A percentile compares a stretch with the other conserved stretches of the same genome.
phyloP scores from a whole-genome alignment of 1,284 basidiomycete genomes.

The Rhodotorula sp. region DNA sequence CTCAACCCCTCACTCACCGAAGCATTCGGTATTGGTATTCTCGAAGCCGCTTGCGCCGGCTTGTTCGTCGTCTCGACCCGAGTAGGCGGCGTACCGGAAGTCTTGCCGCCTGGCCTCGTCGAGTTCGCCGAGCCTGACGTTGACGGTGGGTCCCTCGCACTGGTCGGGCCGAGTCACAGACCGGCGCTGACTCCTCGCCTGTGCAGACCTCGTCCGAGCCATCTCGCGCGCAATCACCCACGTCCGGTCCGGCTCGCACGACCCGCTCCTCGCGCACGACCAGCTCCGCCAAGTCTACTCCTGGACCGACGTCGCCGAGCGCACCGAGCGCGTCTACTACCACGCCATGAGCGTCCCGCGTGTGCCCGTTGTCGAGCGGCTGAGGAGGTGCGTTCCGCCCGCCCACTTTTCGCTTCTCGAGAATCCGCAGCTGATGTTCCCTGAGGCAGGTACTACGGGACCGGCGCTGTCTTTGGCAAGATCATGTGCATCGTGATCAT shows the following conservation, averaged over 20 bases:
- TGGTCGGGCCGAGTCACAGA: neutral
- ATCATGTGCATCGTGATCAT: conserved; percentile 54
- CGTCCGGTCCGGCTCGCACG: conserved; percentile 67
- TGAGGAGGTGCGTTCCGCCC: conserved; percentile 64
- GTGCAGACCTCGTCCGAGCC: conserved; percentile 76
- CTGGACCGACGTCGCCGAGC: conserved; percentile 75
- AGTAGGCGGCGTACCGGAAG: conserved; percentile 94
- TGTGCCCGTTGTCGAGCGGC: conserved; percentile 66
- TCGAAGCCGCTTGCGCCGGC: conserved; percentile 93
- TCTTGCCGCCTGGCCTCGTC: conserved; percentile 89
- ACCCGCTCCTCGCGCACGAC: conserved; percentile 73
- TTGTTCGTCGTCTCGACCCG: conserved; percentile 90
- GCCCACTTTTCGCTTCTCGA: neutral
- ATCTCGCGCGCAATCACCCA: conserved; percentile 75
- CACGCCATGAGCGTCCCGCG: conserved; percentile 62
- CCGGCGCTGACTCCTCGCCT: conserved; percentile 60
- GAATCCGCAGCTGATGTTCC: neutral
- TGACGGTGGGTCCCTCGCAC: conserved; percentile 55
- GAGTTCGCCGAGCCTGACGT: conserved; percentile 90
- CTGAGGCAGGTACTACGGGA: conserved; percentile 47
- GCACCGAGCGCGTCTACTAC: conserved; percentile 81
- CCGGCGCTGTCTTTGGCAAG: conserved; percentile 52
- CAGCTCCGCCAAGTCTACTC: conserved; percentile 79
- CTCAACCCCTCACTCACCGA: conserved; percentile 96
- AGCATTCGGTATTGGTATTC: conserved; percentile 91